Conservation (phyloP, 2,329 filamentous ascomycete species). For the Microsporum ferrugineum region DNA sequence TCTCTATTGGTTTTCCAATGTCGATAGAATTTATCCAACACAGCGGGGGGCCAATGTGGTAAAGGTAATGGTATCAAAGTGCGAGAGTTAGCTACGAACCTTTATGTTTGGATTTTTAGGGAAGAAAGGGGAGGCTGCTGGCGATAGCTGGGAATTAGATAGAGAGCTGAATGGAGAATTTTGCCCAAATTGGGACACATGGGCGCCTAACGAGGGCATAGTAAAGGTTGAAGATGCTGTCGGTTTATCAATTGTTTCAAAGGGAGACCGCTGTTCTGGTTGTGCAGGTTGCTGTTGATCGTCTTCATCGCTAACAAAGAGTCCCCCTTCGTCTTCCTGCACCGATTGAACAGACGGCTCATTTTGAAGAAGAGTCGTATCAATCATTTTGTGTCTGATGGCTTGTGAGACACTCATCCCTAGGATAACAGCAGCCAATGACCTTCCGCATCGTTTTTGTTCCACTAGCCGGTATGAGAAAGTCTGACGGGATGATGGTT, state of each 20-base stretch:
- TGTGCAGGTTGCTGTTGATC: not conserved
- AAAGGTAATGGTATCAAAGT: not conserved
- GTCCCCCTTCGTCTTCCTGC: slow-evolving; percentile 23
- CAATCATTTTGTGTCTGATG: slow-evolving; percentile 38
- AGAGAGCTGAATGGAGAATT: not conserved
- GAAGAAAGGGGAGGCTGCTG: slow-evolving; percentile 11
- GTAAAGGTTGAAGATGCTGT: not conserved
- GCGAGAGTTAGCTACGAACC: not conserved
- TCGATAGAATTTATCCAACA: not conserved
- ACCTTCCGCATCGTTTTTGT: slow-evolving; percentile 45
- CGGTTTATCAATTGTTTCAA: not conserved
- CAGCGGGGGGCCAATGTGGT: not conserved
- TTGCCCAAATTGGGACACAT: not conserved
- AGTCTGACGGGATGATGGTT: slow-evolving; percentile 39
- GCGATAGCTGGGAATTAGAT: slow-evolving; percentile 7
- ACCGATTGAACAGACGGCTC: slow-evolving; percentile 19
- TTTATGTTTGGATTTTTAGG: slow-evolving; percentile 6
- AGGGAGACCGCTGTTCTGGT: not conserved
- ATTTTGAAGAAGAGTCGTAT: slow-evolving; percentile 28
- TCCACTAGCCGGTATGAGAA: slow-evolving; percentile 48
- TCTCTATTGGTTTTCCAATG: not conserved
- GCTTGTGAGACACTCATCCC: slow-evolving; percentile 45
- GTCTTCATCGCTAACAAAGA: slow-evolving; percentile 31
- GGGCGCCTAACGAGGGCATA: not conserved
- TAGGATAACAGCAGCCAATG: slow-evolving; percentile 46